Conservation (phyloP, 805 yeast species). For the Yueomyces sp. region DNA sequence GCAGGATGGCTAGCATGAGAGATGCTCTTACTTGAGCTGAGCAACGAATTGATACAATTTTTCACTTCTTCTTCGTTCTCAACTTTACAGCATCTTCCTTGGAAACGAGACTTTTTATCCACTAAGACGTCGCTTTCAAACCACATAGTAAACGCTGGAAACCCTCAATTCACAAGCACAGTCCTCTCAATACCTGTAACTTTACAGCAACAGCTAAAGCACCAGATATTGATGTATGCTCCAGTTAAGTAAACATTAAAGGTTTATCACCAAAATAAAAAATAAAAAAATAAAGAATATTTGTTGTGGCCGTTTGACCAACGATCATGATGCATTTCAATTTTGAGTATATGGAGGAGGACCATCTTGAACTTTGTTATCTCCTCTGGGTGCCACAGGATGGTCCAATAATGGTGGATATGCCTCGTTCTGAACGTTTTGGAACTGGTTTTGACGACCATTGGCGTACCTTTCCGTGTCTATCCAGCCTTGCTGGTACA, state of each 20-base stretch:
- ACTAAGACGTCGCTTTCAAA: constrained; percentile 26
- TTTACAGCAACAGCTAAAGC: no score
- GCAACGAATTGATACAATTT: constrained; percentile 28
- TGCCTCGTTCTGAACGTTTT: background rate
- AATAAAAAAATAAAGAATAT: background rate
- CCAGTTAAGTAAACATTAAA: no score
- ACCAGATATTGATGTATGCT: no score
- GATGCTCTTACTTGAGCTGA: constrained; percentile 33
- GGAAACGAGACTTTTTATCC: constrained; percentile 53
- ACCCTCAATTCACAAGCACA: no score
- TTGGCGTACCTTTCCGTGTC: constrained; percentile 14
- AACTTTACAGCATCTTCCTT: constrained; percentile 42
- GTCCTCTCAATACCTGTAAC: no score
- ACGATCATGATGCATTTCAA: background rate
- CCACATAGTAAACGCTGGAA: constrained; percentile 21
- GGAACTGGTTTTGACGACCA: background rate
- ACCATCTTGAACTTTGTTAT: background rate
- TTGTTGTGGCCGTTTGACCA: background rate
- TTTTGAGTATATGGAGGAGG: constrained; percentile 11
- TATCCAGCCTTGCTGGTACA: constrained; percentile 23
- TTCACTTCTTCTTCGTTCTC: constrained; percentile 30
- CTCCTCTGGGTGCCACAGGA: background rate
- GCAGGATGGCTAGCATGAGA: constrained; percentile 55
- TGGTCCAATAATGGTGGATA: constrained; percentile 2
- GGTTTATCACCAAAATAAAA: no score